Base-by-base conservation (phyloP, 164 flowering plant genomes). In the Taxillus chinensis region DNA sequence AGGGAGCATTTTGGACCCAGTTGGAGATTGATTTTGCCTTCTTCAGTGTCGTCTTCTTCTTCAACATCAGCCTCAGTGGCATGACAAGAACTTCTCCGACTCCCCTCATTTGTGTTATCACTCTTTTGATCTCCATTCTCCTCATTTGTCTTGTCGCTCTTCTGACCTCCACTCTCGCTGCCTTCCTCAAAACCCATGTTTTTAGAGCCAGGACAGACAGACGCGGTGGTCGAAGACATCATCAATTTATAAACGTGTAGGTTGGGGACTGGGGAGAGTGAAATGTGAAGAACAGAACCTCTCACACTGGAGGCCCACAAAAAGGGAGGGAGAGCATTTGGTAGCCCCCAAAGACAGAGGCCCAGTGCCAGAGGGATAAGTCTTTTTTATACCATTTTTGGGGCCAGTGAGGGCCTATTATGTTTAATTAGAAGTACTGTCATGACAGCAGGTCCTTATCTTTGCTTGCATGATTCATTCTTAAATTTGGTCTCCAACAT, bases 1-100 rank as follows among this genome's bases (percentile, higher is more conserved):
- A 91, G 80, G 6, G 89, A 68, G 71, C 27, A 64, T 54, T 76
- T 87, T 68, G 95, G 97, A 63, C 97, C 97, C 80, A 91, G 66
- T 49, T 80, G 79, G 42, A 85, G 62, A 57, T 74, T 76, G 45
- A 85, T 64, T 57, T 74, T 78, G 58, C 66, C 67, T 27, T 82
- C 84, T 4, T 81, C 77, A 9, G 71, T 89, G 8, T 85, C 90
- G 1, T 65, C 70, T 17, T 85, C 89, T 27, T 80, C 79, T 27
- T 82, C 95, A 27, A 27, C 27, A 27, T 27, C 27, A 27, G 27
- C 27, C 40, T 82, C 95, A 62, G 77, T 75, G 38, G 73, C 74
- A 67, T 71, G 68, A 7, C 72, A 7, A 51, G 85, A 80, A 62
- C 65, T 61, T 59, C 78, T 81, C 62, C 77, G 81, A 63, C 86